phyloP scores from a whole-genome alignment of 2,329 filamentous ascomycete species.

The Colletotrichum liaoningense region DNA sequence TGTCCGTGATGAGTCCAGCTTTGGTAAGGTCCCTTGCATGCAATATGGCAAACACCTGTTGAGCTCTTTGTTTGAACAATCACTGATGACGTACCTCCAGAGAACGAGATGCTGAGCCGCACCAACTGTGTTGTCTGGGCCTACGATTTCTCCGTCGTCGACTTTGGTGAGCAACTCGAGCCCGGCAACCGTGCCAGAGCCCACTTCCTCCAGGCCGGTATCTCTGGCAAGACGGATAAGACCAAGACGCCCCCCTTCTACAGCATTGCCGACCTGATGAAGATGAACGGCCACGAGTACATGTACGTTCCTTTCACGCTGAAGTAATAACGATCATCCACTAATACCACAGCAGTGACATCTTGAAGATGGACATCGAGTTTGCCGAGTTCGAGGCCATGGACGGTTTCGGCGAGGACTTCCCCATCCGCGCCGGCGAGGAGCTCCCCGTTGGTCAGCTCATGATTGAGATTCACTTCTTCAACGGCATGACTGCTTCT shows the following conservation, averaged over 20 bases:
- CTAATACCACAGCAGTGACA: slow-evolving; percentile 43
- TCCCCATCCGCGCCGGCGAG: slow-evolving; percentile 32
- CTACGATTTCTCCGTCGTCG: slow-evolving; percentile 50
- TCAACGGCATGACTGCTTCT: slow-evolving; percentile 22
- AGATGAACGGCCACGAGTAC: slow-evolving; percentile 50
- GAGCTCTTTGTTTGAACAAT: background rate
- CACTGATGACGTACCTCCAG: slow-evolving; percentile 25
- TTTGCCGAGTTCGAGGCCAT: slow-evolving; percentile 48
- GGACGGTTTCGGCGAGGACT: slow-evolving; percentile 40
- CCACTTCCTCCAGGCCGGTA: slow-evolving; percentile 47
- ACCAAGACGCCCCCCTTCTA: slow-evolving; percentile 44
- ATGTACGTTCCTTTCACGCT: slow-evolving; percentile 38
- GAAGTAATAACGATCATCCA: background rate
- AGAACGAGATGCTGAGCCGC: slow-evolving; percentile 50
- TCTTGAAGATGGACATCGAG: slow-evolving; percentile 55
- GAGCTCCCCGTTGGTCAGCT: slow-evolving; percentile 38
- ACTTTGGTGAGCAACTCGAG: slow-evolving; percentile 45
- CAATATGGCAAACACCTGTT: background rate
- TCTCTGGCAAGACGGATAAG: slow-evolving; percentile 43
- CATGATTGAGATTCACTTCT: slow-evolving; percentile 38
- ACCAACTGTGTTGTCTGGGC: slow-evolving; percentile 52
- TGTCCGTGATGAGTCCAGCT: slow-evolving; percentile 49
- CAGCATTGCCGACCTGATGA: slow-evolving; percentile 50
- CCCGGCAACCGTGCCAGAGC: slow-evolving; percentile 39
- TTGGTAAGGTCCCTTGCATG: slow-evolving; percentile 38